Evolutionary conservation across 2,329 filamentous ascomycete species (phyloP), one percentile per base, ranked within the genome.

Genomic region (Pyrenochaeta sp.): DNA sequence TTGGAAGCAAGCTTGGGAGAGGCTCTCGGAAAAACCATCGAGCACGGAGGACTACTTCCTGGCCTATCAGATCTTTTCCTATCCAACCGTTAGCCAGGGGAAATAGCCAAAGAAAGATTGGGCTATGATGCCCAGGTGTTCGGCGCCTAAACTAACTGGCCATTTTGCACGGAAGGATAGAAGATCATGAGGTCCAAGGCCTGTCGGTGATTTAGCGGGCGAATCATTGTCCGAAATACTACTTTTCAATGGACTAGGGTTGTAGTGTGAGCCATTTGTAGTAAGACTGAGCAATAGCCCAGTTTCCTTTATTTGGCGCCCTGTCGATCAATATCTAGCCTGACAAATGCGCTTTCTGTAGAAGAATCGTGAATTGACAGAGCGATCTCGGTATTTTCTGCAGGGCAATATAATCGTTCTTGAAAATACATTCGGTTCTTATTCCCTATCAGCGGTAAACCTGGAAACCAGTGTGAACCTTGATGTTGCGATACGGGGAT

Each of bases 81-180:
- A 39, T 4, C 40, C 15, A 18, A 32, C 23, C 29, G 2, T 31
- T 54, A 54, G 53, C 45, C 56, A 61, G 52, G 52, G 56, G 52
- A 49, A 43, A 47, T 33, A 43, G 17, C 17, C 48, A 32, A 32
- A 56, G 30, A 30, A 44, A 41, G 49, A 6, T 33, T 44, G 27
- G 47, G 10, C 37, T 41, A 45, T 31, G 14, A 30, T 41, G 31
- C n/a, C 30, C 30, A 35, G 45, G 43, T 54, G 55, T 49, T 36
- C 41, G 47, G 47, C 56, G 51, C 56, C 50, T 45, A 49, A 23
- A 39, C 44, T 23, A 39, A 21, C 32, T 15, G 50, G 45, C 50
- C 45, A 45, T 35, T 44, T 21, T 20, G 32, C 40, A 49, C 31
- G 29, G 32, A 20, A 5, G 41, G 32, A 31, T 37, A 12, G n/a